These are phyloP conservation scores for Nigrospora oryzae DNA, from an alignment of 2,329 filamentous ascomycete genomes.

Conservation along the genomic window DNA sequence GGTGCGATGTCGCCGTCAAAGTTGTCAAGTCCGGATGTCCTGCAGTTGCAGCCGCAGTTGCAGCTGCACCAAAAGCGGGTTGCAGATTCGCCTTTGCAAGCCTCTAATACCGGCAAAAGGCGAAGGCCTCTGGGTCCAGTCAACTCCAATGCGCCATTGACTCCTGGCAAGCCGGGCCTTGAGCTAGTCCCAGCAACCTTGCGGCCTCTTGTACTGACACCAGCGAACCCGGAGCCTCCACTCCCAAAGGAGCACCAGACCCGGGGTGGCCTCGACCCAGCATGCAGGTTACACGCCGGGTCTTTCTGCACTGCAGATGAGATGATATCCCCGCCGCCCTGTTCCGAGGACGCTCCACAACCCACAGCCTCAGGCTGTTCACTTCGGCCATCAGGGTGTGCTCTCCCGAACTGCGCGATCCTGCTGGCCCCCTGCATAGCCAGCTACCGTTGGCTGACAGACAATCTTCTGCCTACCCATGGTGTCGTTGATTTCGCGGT, in stretches of 20 bases:
- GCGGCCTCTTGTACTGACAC: no score
- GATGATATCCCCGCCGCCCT: slow-evolving; percentile 5
- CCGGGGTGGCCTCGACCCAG: background rate
- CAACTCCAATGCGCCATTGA: no score
- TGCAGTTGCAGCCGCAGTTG: no score
- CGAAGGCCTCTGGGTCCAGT: no score
- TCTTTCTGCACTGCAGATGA: slow-evolving; percentile 7
- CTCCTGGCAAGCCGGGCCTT: no score
- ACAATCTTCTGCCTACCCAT: slow-evolving; percentile 30
- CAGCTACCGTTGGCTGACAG: slow-evolving; percentile 23
- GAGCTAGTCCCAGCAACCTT: no score
- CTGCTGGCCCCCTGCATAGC: slow-evolving; percentile 34
- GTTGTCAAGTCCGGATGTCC: no score
- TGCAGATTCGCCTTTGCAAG: no score
- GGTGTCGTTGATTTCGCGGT: slow-evolving; percentile 26
- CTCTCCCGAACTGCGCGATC: slow-evolving; percentile 25
- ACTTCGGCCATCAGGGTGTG: slow-evolving; percentile 25
- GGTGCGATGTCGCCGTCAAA: no score
- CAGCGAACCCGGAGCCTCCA: background rate
- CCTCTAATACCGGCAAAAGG: no score
- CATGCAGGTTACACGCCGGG: no score
- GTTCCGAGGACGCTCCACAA: slow-evolving; percentile 3
- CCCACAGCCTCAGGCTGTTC: slow-evolving; percentile 16
- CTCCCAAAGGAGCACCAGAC: background rate
- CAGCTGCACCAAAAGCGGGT: no score